Evolutionary conservation across 345 rosid genomes (phyloP), one percentile per base, ranked within the genome.

Genomic region (thale cress (Arabidopsis thaliana)): DNA sequence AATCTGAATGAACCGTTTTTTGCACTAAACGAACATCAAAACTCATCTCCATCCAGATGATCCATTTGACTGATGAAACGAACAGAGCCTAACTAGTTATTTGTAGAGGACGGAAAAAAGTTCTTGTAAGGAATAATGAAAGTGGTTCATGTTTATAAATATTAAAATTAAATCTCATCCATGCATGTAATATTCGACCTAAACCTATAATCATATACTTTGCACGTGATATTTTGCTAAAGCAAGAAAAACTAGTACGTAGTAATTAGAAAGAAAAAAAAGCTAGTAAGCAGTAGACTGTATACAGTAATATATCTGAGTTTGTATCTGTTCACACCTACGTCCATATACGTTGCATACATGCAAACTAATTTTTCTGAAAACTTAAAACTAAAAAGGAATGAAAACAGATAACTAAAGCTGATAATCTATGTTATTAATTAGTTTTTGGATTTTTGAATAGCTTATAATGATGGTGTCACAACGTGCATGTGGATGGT

Each of bases 401-500:
- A 34, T 4, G 51, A 42, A 24, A 59, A 71, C 58, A 71, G 32
- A 51, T 63, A 42, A 63, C 20, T 56, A 77, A 67, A 75, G 53
- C 71, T 59, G 63, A 37, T 65, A 45, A 66, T 16, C 56, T 66
- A 79, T 38, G 38, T 46, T 32, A 76, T 24, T 42, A 62, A 28
- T 64, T 59, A 61, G 53, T 60, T 67, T 6, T 32, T 30, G 22
- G 32, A 44, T 50, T 66, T 20, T 61, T 16, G 69, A 66, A 73
- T 67, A 67, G 59, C 62, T 72, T 75, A 77, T 73, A 71, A 86
- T 85, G 78, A 80, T 84, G 75, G 75, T 58, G 62, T 64, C 81
- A 76, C 68, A 78, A 81, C 79, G 78, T 81, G 85, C 81, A 78
- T 77, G 78, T 82, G 81, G 60, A 68, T 61, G 59, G 74, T 73